phyloP scores from a whole-genome alignment of 169 alveolate species.

The Plasmodium berghei region DNA sequence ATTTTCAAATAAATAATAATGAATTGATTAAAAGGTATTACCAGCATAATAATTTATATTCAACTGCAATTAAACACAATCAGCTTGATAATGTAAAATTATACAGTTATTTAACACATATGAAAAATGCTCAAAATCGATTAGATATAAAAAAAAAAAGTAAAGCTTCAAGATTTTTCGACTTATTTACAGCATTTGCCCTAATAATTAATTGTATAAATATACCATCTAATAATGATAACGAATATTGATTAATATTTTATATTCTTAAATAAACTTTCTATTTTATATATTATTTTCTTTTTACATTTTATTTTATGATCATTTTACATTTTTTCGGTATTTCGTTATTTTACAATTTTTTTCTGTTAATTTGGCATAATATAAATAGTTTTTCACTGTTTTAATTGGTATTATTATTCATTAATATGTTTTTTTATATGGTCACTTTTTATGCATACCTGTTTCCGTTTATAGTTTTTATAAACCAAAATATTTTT shows the following conservation, averaged over 20 bases:
- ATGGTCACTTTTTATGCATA: too few relatives aligned
- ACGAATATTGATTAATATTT: constrained; percentile 16
- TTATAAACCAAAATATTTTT: too few relatives aligned
- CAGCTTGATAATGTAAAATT: constrained; percentile 45
- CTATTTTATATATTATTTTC: neutral
- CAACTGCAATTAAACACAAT: neutral
- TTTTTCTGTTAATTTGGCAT: neutral
- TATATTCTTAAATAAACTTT: too few relatives aligned
- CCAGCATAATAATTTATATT: constrained; percentile 2
- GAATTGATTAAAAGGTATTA: neutral
- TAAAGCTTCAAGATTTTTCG: constrained; percentile 59
- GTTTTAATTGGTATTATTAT: too few relatives aligned
- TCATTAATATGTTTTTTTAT: too few relatives aligned
- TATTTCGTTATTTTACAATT: neutral
- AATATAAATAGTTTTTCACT: too few relatives aligned
- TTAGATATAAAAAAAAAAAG: constrained; percentile 66
- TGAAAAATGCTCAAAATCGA: constrained; percentile 37
- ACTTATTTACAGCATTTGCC: constrained; percentile 67
- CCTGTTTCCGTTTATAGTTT: too few relatives aligned
- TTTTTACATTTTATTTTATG: constrained; percentile 4
- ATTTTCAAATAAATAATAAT: constrained; percentile 2
- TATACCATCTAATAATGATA: constrained; percentile 73
- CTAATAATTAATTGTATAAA: constrained; percentile 69
- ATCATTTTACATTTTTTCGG: neutral
- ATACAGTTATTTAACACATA: constrained; percentile 42